phyloP scores from a whole-genome alignment of 495 filamentous ascomycete species.

The Penicillium antarcticum region DNA sequence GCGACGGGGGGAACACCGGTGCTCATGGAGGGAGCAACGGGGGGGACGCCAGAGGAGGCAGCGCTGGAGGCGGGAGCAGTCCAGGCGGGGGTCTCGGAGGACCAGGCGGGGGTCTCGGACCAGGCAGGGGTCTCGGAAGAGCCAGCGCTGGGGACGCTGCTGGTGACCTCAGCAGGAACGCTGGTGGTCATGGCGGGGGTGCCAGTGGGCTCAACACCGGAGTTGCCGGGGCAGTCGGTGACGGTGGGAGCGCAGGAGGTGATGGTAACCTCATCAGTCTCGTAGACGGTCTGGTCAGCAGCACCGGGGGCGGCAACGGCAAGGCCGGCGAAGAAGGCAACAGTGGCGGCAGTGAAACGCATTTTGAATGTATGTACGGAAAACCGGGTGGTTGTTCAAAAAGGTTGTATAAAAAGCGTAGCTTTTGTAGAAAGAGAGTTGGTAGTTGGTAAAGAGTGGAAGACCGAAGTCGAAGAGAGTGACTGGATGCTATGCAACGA shows the following conservation, averaged over 20 bases:
- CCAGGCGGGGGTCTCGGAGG: slow-evolving; percentile 7
- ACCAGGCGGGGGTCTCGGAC: slow-evolving; percentile 4
- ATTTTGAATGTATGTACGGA: slow-evolving; percentile 45
- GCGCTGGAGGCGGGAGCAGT: slow-evolving; percentile 3
- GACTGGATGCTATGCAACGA: slow-evolving; percentile 37
- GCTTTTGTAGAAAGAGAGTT: slow-evolving; percentile 43
- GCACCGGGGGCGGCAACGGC: slow-evolving; percentile 36
- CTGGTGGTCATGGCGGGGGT: slow-evolving; percentile 10
- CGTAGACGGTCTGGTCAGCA: slow-evolving; percentile 47
- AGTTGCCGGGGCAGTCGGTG: slow-evolving; percentile 53
- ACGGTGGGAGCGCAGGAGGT: slow-evolving; percentile 59
- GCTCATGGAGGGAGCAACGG: slow-evolving; percentile 11
- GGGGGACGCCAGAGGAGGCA: slow-evolving; percentile 9
- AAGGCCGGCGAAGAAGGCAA: slow-evolving; percentile 51
- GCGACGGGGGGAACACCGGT: slow-evolving; percentile 9
- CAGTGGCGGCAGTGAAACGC: slow-evolving; percentile 50
- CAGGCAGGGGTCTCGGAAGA: slow-evolving; percentile 8
- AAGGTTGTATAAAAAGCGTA: slow-evolving; percentile 19
- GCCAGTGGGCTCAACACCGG: slow-evolving; percentile 18
- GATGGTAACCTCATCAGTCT: slow-evolving; percentile 53
- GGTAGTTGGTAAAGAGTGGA: slow-evolving; percentile 50
- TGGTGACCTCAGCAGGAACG: slow-evolving; percentile 14
- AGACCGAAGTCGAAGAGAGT: slow-evolving; percentile 54
- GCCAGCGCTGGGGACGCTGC: slow-evolving; percentile 8
- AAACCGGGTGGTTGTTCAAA: slow-evolving; percentile 34